A percentile compares a stretch with the other conserved stretches of the same genome.
Evolutionary conservation across 495 filamentous ascomycete genomes (phyloP).

Genomic region (Aspergillus heteromorphus): DNA sequence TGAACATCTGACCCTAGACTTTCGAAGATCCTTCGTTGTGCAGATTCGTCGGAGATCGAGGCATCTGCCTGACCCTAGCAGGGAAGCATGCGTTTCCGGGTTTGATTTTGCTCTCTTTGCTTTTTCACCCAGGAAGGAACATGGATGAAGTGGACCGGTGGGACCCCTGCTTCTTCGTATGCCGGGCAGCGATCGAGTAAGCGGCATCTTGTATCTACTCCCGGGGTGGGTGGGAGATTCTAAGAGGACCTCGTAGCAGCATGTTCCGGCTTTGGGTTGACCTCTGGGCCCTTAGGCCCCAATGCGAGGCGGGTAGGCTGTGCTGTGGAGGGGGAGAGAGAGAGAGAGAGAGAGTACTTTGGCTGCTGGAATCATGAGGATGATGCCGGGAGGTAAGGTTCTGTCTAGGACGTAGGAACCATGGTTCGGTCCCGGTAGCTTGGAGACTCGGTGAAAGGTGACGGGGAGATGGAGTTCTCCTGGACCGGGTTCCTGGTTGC

Average conservation of each 20-base stretch:
- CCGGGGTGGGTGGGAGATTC: too few species aligned
- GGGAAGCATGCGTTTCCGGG: background rate
- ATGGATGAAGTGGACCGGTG: background rate
- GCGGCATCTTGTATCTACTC: background rate
- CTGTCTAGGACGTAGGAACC: background rate
- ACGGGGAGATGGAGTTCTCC: too few species aligned
- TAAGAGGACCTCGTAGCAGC: background rate
- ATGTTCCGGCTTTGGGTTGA: background rate
- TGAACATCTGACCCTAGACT: background rate
- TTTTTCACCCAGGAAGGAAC: background rate
- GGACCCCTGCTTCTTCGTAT: background rate
- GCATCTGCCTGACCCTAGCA: background rate
- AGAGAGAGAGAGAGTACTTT: too few species aligned
- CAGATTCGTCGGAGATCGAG: background rate
- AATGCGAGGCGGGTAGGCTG: background rate
- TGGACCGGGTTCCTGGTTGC: too few species aligned
- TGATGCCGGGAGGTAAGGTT: background rate
- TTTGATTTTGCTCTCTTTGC: background rate
- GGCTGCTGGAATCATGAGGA: background rate
- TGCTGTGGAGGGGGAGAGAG: background rate
- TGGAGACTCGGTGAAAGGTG: too few species aligned
- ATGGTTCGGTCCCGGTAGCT: background rate
- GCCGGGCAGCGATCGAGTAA: background rate
- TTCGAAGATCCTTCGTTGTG: background rate
- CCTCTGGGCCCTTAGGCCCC: background rate